Evolutionary conservation across 2,329 filamentous ascomycete species (phyloP).

Genomic region (Alternaria arborescens): DNA sequence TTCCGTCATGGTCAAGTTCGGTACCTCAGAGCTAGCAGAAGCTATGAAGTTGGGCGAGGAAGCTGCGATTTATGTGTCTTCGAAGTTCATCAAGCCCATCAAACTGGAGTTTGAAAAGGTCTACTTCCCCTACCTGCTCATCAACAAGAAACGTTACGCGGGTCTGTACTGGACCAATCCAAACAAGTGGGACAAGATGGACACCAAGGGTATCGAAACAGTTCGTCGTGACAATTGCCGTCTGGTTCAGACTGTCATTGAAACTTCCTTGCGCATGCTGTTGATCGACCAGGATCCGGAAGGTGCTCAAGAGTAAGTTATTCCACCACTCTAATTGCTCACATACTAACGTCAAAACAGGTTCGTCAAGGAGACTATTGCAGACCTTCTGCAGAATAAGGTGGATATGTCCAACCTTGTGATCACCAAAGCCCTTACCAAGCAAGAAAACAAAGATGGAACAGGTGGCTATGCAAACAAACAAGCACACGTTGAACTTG

Average conservation of each 20-base stretch:
- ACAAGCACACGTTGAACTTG: conserved; percentile 95
- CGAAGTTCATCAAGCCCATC: conserved; percentile 94
- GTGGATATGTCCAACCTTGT: conserved; percentile 99
- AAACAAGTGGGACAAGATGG: conserved; percentile 98
- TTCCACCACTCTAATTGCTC: conserved; percentile 31
- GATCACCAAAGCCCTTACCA: conserved; percentile 96
- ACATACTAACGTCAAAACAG: conserved; percentile 60
- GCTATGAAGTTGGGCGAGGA: conserved; percentile 97
- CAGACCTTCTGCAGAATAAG: conserved; percentile 95
- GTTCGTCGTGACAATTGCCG: conserved; percentile 96
- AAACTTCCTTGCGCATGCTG: conserved; percentile 94
- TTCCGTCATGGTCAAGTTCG: conserved; percentile 99
- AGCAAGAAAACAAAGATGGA: conserved; percentile 57
- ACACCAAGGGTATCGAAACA: conserved; percentile 98
- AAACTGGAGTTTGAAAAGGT: conserved; percentile 99
- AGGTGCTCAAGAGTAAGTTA: conserved; percentile 87
- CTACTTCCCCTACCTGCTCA: conserved; percentile 95
- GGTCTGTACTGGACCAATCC: conserved; percentile 97
- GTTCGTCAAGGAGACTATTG: conserved; percentile 95
- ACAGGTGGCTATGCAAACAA: conserved; percentile 76
- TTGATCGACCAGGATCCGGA: conserved; percentile 90
- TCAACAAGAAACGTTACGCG: conserved; percentile 99
- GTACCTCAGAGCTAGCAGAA: conserved; percentile 82
- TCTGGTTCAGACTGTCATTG: conserved; percentile 94
- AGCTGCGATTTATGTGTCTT: conserved; percentile 85